A percentile compares a stretch with the other conserved stretches of the same genome.
phyloP scores from a whole-genome alignment of 768 basidiomycete species.

The Tricholomella constricta region DNA sequence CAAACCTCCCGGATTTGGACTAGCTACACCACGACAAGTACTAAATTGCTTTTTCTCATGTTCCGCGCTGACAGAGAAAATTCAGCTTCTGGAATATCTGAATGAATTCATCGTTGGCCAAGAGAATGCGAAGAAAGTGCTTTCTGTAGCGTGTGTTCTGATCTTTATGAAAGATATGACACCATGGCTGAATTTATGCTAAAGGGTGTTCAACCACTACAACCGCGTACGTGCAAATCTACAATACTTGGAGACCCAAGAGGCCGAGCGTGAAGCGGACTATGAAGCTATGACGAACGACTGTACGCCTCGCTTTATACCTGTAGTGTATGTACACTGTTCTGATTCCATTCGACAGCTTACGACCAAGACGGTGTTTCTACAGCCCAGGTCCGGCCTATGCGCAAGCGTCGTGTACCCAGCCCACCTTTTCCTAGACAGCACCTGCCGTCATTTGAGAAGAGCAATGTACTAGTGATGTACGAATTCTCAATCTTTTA shows the following conservation, averaged over 20 bases:
- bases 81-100: constrained; percentile 81
- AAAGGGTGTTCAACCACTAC: constrained; percentile 93
- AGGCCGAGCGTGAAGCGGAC: constrained; percentile 14
- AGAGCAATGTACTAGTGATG: constrained; percentile 95
- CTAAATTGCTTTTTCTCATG: not conserved
- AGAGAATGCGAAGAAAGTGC: constrained; percentile 88
- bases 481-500: constrained; percentile 34
- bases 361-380: constrained; percentile 37
- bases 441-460: constrained; percentile 72
- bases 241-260: constrained; percentile 45
- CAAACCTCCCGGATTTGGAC: constrained; percentile 46
- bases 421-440: constrained; percentile 44
- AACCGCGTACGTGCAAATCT: constrained; percentile 81
- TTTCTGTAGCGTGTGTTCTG: constrained; percentile 85
- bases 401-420: constrained; percentile 41
- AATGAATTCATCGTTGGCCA: constrained; percentile 92
- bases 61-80: not conserved
- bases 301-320: constrained; percentile 13
- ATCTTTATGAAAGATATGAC: not conserved
- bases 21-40: constrained; percentile 61
- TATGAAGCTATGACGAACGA: constrained; percentile 16
- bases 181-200: constrained; percentile 4
- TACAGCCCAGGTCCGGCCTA: constrained; percentile 64
- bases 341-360: not conserved
- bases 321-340: not conserved